Evolutionary conservation across 331 rosid genomes (phyloP).

Genomic region (Quercus phellos): DNA sequence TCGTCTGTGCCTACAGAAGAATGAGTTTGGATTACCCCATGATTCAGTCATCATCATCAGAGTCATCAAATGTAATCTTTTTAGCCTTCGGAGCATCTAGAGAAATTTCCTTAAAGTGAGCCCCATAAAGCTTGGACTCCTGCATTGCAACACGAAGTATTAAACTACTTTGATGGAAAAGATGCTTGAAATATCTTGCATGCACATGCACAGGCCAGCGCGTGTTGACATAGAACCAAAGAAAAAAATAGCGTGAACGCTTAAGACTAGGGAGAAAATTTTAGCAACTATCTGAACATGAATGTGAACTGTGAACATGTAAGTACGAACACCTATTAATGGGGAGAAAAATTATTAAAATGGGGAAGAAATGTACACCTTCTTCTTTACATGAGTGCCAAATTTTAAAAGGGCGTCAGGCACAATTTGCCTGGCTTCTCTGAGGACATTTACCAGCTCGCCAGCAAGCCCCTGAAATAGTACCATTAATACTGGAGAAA

Average conservation of each 20-base stretch:
- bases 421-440: conserved; percentile 80
- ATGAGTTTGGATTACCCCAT: neutral
- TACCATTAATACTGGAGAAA: neutral
- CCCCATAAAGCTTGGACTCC: conserved; percentile 97
- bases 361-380: conserved; percentile 41
- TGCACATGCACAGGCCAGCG: too few relatives aligned
- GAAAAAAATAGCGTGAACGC: neutral
- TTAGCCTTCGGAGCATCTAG: conserved; percentile 68
- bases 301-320: neutral
- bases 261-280: neutral
- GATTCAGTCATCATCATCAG: conserved; percentile 70
- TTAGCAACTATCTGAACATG: neutral
- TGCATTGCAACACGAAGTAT: conserved; percentile 19
- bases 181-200: too few relatives aligned
- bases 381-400: conserved; percentile 94
- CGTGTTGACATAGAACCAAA: too few relatives aligned
- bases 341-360: neutral
- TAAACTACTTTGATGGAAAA: neutral
- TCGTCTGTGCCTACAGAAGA: too few relatives aligned
- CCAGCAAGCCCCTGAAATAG: conserved; percentile 87
- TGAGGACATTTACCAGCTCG: conserved; percentile 91
- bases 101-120: conserved; percentile 87
- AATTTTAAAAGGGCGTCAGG: conserved; percentile 71
- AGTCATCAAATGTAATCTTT: conserved; percentile 67
- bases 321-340: neutral